Base-by-base conservation (phyloP, 768 basidiomycete genomes). In the Boletus rex-veris region DNA sequence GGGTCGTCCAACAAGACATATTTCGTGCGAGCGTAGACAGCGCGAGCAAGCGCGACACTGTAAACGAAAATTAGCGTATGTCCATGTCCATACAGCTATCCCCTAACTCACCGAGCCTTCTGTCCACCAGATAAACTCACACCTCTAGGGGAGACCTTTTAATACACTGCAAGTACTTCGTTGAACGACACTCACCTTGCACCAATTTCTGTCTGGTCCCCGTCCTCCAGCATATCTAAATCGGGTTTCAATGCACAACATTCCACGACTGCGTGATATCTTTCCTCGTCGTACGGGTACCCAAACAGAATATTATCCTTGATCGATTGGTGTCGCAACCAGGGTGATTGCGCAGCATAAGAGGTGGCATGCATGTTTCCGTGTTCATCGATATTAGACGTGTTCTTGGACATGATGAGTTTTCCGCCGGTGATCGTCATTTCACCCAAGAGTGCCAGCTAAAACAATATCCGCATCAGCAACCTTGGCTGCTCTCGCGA, bases 131-230 rank as follows among this genome's bases (percentile, higher is more conserved):
- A 87, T 57, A 91, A 71, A 67, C 80, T 87, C 15, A 91, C 84
- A 55, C 88, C 88, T 49, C 84, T 84, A 26, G 11, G 4, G 8
- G 39, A 38, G 33, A 46, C 4, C 9, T 5, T 9, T 50, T 33
- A 64, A 19, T 15, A 39, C 5, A 30, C 42, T 15, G 48, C 12
- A 28, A 3, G 21, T 8, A 42, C 28, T 35, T 8, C 43, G 45
- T 15, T 47, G 12, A 6, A 52, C 21, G 31, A 46, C 41, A 26
- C 64, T 16, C 45, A 80, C 77, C 84, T 75, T 14, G 83, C 85
- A 14, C 92, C 92, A 58, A 95, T 90, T 71, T 92, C 88, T 2
- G 91, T 93, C 50, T 71, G 74, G 64, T 92, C 93, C 0, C 96
- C 96, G 62, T 94, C 86, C 52, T 95, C 90, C 2, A 98, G 69